Percentiles rank a stretch among this genome's conserved stretches.
These are phyloP conservation scores for Epichloe gansuensis DNA, from an alignment of 2,329 filamentous ascomycete species.

Conservation along the genomic window DNA sequence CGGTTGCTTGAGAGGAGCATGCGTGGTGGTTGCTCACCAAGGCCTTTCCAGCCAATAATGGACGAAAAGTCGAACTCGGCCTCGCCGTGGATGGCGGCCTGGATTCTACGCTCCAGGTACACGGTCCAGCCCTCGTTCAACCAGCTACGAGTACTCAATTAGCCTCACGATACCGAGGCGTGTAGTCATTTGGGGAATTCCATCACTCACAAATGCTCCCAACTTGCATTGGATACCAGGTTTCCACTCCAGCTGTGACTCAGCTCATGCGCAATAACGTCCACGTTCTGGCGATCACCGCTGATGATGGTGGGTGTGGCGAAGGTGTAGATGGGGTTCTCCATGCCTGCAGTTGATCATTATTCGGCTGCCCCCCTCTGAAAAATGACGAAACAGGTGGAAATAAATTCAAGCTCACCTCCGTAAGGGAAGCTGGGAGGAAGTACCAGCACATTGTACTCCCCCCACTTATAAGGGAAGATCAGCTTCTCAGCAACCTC, in stretches of 20 bases:
- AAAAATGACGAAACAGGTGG: neutral
- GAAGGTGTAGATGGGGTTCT: constrained; percentile 90
- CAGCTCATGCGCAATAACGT: constrained; percentile 85
- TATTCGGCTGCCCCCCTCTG: neutral
- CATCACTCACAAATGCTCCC: constrained; percentile 59
- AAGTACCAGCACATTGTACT: constrained; percentile 86
- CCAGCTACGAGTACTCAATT: constrained; percentile 33
- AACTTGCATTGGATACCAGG: constrained; percentile 62
- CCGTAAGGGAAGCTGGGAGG: constrained; percentile 86
- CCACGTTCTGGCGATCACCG: constrained; percentile 80
- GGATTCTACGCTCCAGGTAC: constrained; percentile 81
- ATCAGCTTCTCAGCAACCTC: constrained; percentile 69
- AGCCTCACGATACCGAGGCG: neutral
- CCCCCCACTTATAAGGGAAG: constrained; percentile 89
- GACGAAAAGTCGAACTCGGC: constrained; percentile 84
- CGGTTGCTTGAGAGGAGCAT: neutral
- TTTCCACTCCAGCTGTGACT: constrained; percentile 81
- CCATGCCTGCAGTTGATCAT: constrained; percentile 44
- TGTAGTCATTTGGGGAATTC: neutral
- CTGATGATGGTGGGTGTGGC: constrained; percentile 91
- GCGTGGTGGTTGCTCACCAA: constrained; percentile 32
- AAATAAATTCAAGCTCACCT: constrained; percentile 31
- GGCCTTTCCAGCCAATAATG: constrained; percentile 89
- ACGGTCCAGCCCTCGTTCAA: constrained; percentile 79
- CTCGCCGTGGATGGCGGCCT: constrained; percentile 66